Percentiles rank a stretch among this genome's conserved stretches.
These are phyloP conservation scores for Exobasidium cylindrosporum DNA, from an alignment of 1,284 basidiomycete species.

Conservation along the genomic window DNA sequence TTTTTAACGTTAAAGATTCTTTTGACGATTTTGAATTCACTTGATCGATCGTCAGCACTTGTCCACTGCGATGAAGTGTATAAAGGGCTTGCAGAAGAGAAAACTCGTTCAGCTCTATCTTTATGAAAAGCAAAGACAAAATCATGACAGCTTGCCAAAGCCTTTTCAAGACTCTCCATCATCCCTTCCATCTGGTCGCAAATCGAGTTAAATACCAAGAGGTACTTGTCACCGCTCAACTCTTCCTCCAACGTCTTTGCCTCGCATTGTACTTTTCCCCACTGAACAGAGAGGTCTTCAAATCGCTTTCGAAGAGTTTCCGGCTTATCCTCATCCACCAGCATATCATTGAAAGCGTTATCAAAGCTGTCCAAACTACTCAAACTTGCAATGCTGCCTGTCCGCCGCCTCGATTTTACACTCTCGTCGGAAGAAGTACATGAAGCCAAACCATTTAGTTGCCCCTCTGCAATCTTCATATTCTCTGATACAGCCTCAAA, in stretches of 20 bases:
- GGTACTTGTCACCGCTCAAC: constrained; percentile 90
- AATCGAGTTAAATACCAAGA: constrained; percentile 87
- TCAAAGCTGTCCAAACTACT: constrained; percentile 30
- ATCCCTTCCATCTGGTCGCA: constrained; percentile 89
- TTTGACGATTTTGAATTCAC: constrained; percentile 27
- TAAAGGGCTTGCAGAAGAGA: constrained; percentile 19
- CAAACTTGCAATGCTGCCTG: constrained; percentile 22
- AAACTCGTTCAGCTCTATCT: constrained; percentile 16
- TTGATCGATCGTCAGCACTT: constrained; percentile 25
- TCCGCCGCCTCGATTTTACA: constrained; percentile 16
- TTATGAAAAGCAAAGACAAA: constrained; percentile 33
- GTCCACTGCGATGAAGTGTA: background rate
- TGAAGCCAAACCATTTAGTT: constrained; percentile 67
- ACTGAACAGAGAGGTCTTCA: constrained; percentile 61
- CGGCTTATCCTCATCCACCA: background rate
- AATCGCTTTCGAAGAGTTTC: constrained; percentile 23
- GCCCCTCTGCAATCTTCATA: background rate
- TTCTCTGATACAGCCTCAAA: constrained; percentile 8
- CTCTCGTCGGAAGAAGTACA: no score
- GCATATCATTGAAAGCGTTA: constrained; percentile 15
- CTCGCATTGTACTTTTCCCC: constrained; percentile 75
- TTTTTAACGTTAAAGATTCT: constrained; percentile 40
- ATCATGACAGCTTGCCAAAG: constrained; percentile 77
- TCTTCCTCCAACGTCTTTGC: constrained; percentile 80
- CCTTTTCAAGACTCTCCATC: constrained; percentile 92